Percentiles rank a stretch among this genome's conserved stretches.
Evolutionary conservation across 441 rosid species (phyloP).

Genomic region (Populus hybrid): DNA sequence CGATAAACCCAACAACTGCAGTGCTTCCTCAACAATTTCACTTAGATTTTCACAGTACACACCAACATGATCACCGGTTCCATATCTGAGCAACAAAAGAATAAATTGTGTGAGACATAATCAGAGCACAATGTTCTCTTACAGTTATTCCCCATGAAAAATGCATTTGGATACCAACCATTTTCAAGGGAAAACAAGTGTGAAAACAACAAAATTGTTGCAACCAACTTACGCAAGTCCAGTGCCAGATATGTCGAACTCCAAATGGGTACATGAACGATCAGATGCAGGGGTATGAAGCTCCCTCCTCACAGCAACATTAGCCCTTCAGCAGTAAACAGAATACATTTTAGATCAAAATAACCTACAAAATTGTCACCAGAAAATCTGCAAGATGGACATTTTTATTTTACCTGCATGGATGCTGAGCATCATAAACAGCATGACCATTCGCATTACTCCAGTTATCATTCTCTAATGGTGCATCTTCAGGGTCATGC

Average conservation of each 20-base stretch:
- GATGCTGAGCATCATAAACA: slow-evolving; percentile 89
- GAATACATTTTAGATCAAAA: slow-evolving; percentile 19
- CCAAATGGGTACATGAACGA: slow-evolving; percentile 98
- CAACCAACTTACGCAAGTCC: slow-evolving; percentile 68
- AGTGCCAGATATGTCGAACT: slow-evolving; percentile 87
- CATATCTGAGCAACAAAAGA: slow-evolving; percentile 59
- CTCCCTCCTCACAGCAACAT: slow-evolving; percentile 83
- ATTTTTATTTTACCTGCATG: slow-evolving; percentile 56
- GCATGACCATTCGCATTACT: slow-evolving; percentile 76
- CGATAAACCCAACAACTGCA: slow-evolving; percentile 65
- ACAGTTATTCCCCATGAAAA: neutral
- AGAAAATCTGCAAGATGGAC: slow-evolving; percentile 2
- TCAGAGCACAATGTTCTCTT: neutral
- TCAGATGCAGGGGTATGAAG: slow-evolving; percentile 89
- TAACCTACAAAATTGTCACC: neutral
- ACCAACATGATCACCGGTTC: slow-evolving; percentile 98
- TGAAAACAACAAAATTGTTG: neutral
- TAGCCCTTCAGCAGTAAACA: slow-evolving; percentile 48
- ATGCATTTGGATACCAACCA: neutral
- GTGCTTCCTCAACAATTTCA: slow-evolving; percentile 87
- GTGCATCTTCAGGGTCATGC: slow-evolving; percentile 57
- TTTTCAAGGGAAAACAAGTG: neutral
- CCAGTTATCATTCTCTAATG: slow-evolving; percentile 46
- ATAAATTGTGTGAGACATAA: neutral
- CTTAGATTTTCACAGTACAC: slow-evolving; percentile 73